Base-by-base conservation (phyloP, 2,329 filamentous ascomycete species). In the Fusarium armeniacum region DNA sequence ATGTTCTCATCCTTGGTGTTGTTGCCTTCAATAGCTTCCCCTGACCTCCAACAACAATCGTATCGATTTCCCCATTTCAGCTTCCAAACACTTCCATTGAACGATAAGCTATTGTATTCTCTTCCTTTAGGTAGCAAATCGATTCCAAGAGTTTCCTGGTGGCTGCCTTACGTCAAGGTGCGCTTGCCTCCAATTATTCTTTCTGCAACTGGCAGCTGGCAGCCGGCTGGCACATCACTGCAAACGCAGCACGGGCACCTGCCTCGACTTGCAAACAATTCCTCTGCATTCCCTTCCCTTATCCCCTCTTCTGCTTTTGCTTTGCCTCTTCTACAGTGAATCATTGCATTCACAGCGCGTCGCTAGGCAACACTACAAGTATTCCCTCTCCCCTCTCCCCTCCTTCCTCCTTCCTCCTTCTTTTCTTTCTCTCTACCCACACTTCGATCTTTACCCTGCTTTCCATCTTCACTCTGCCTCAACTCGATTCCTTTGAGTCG, bases 161-260 rank as follows among this genome's bases (percentile, higher is more conserved):
- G n/a, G 18, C 5, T 35, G 7, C 18, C 16, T 26, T 30, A 6
- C 7, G 16, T 20, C 3, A 3, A 52, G 26, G 16, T n/a, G 26
- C 22, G n/a, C 18, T 46, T 46, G 26, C 8, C 28, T 16, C 11
- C 13, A 28, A n/a, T 22, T 22, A 20, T 24, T 24, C 9, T 43
- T 18, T 2, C 44, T 28, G 4, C 11, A 22, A 26, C 33, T 49
- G 18, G 10, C 64, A 62, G 59, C 33, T 63, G 60, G 49, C 60
- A 26, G 35, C 38, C 41, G 44, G 36, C 47, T 24, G 51, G 60
- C 55, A 52, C 22, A n/a, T 40, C 26, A 35, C 43, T 50, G 40
- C 59, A 33, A 62, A 58, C 44, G 32, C 24, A 32, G 22, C 26
- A 44, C 33, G 57, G 66, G 49, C 63, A 46, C 52, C 61, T 60